Percentiles rank a stretch among this genome's conserved stretches.
Evolutionary conservation across 2,329 filamentous ascomycete genomes (phyloP).

Genomic region (Cyanodermella asteris): DNA sequence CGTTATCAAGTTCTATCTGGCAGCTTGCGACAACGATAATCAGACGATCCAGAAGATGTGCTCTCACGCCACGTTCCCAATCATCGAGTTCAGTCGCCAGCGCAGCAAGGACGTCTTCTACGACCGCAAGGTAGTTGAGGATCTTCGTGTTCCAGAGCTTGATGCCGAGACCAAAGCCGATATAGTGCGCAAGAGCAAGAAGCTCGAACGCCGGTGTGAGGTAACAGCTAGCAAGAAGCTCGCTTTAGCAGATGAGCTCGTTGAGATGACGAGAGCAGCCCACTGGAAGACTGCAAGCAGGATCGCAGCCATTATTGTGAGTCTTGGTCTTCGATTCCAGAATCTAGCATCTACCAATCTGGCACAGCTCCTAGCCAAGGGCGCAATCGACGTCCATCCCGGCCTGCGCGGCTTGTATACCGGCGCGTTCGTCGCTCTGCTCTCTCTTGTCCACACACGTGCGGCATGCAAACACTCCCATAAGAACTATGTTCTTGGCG

Average conservation of each 20-base stretch:
- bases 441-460: conserved; percentile 70
- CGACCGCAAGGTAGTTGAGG: conserved; percentile 46
- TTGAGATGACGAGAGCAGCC: conserved; percentile 51
- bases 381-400: conserved; percentile 78
- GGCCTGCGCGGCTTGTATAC: conserved; percentile 63
- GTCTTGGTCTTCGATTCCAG: conserved; percentile 79
- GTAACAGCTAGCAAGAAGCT: conserved; percentile 71
- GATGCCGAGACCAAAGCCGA: conserved; percentile 40
- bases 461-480: conserved; percentile 73
- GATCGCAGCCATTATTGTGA: conserved; percentile 75
- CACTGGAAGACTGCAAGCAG: conserved; percentile 94
- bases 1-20: conserved; percentile 76
- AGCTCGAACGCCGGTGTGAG: conserved; percentile 51
- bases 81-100: conserved; percentile 80
- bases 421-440: conserved; percentile 55
- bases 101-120: conserved; percentile 71
- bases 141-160: conserved; percentile 46
- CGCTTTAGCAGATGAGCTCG: conserved; percentile 58
- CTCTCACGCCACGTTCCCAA: conserved; percentile 55
- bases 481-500: conserved; percentile 63
- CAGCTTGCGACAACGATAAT: conserved; percentile 76
- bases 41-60: conserved; percentile 83
- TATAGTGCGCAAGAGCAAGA: conserved; percentile 46
- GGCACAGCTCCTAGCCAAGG: conserved; percentile 59
- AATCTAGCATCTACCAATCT: conserved; percentile 62